phyloP scores from a whole-genome alignment of 106 monocot species.

The Alisma plantagoaquatica region DNA sequence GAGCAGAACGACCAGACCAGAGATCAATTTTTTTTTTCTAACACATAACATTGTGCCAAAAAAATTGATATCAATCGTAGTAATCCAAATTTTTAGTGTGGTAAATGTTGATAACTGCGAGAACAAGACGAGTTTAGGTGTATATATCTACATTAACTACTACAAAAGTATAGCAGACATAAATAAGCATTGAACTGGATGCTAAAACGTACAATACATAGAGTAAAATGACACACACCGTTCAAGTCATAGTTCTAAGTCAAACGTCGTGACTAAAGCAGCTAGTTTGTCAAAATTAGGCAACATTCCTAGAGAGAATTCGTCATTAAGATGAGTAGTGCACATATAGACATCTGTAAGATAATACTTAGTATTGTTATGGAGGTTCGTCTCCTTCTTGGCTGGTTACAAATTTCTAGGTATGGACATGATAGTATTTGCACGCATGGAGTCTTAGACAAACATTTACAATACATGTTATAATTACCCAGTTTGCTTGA shows the following conservation, averaged over 20 bases:
- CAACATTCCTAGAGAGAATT: constrained; percentile 40
- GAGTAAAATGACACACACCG: constrained; percentile 37
- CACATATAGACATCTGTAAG: constrained; percentile 82
- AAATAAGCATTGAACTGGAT: too few species aligned
- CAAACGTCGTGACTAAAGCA: constrained; percentile 91
- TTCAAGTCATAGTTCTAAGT: too few species aligned
- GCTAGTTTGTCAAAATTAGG: constrained; percentile 39
- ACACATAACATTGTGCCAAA: constrained; percentile 87
- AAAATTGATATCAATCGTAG: constrained; percentile 38
- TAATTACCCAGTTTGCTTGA: too few species aligned
- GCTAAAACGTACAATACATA: constrained; percentile 5
- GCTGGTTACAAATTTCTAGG: too few species aligned
- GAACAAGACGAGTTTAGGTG: too few species aligned
- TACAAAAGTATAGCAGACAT: background rate
- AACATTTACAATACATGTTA: too few species aligned
- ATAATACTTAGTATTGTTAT: constrained; percentile 92
- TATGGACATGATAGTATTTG: constrained; percentile 68
- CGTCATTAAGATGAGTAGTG: constrained; percentile 63
- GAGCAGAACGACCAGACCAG: too few species aligned
- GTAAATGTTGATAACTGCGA: constrained; percentile 64
- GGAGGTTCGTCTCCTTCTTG: constrained; percentile 81
- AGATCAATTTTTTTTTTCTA: constrained; percentile 96
- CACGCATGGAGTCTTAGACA: constrained; percentile 43
- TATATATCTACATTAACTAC: too few species aligned
- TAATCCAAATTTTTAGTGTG: constrained; percentile 61